Evolutionary conservation across 257 asterid species (phyloP).

Genomic region (Rauvolfia tetraphylla): DNA sequence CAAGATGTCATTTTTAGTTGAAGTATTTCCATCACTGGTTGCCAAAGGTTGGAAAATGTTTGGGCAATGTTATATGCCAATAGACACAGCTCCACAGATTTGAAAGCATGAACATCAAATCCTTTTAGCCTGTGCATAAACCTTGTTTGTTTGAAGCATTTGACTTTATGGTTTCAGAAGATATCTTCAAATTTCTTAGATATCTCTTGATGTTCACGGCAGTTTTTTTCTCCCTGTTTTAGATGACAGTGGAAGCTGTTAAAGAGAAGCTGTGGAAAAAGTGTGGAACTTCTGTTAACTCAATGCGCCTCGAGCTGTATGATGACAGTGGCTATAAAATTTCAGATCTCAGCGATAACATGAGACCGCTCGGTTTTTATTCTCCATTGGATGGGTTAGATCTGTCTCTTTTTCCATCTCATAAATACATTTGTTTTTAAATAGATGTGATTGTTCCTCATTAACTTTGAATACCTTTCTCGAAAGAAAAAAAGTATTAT

Average conservation of each 20-base stretch:
- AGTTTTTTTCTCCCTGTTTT: constrained; percentile 16
- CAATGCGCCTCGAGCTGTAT: constrained; percentile 86
- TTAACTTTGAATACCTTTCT: background rate
- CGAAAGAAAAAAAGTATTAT: background rate
- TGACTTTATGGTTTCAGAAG: background rate
- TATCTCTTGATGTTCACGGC: background rate
- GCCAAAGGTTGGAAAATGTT: background rate
- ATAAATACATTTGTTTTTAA: background rate
- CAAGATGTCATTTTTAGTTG: background rate
- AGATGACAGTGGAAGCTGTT: constrained; percentile 81
- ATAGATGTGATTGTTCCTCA: background rate
- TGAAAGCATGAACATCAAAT: background rate
- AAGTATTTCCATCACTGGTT: background rate
- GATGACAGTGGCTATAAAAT: constrained; percentile 68
- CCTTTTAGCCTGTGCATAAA: background rate
- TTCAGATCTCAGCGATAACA: constrained; percentile 52
- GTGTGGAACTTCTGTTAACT: constrained; percentile 83
- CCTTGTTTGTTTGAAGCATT: background rate
- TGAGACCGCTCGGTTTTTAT: constrained; percentile 77
- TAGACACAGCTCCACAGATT: background rate
- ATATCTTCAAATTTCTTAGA: background rate
- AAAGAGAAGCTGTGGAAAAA: constrained; percentile 92
- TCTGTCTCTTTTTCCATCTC: background rate
- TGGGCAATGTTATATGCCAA: background rate
- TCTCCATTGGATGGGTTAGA: constrained; percentile 84